Base-by-base conservation (phyloP, 257 asterid species). In the Cruciata laevipes region DNA sequence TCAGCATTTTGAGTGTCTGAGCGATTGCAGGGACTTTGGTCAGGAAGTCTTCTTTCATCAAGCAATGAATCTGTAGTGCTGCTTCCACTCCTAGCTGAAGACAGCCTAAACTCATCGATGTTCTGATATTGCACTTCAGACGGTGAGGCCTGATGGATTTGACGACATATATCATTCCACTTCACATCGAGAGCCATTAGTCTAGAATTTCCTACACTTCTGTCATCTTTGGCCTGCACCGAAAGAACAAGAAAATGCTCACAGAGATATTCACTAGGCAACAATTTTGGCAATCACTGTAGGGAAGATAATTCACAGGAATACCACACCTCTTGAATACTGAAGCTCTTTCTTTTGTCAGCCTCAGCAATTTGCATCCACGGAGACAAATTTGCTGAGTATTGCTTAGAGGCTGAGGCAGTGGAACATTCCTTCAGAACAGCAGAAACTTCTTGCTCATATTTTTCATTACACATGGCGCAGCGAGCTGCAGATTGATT, bases 201-300 rank as follows among this genome's bases (percentile, higher is more conserved):
- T 73, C 82, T 78, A 63, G 87, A 88, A 79, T 82, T 90, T 78
- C 80, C 69, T 42, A 87, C 66, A 69, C 78, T 63, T 66, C 70
- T 74, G 74, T 77, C 91, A 79, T 86, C 87, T 80, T 80, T 81
- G 72, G 82, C 87, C 99, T 93, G 99, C 92, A 83, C 97, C 88
- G 97, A 76, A 86, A 80, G 82, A 75, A 90, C 67, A 77, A 80
- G 69, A 62, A 77, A 79, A 80, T 76, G 86, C 76, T 82, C 71
- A 83, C 78, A 67, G 66, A 65, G 69, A 65, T 66, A 56, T 74
- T 62, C 55, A 38, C 25, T 7, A 62, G 64, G 12, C 44, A 66
- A 44, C 25, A 51, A 18, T 67, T 61, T 24, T 38, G 30, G 57
- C 21, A 35, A 67, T 49, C 55, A 53, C 10, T 18, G 23, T 17